Evolutionary conservation across 768 basidiomycete genomes (phyloP), one percentile per base, ranked within the genome.

Genomic region (Trametes elegans): DNA sequence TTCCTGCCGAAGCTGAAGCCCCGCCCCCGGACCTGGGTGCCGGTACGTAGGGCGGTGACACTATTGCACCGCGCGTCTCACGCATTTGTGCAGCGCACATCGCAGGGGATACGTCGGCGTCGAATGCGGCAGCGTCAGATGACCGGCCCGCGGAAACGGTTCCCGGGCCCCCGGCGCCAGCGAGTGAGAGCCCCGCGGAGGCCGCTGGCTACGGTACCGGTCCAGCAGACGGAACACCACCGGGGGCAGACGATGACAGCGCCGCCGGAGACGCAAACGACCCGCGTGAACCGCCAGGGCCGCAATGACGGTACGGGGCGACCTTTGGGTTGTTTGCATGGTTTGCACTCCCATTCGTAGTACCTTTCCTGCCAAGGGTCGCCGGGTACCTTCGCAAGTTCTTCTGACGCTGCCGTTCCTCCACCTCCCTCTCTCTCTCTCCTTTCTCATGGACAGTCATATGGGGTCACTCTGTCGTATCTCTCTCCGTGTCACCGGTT

Each of bases 231-330:
- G 10, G 46, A 41, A 7, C 31, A 21, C 18, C 45, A 0, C 16
- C 45, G 6, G 55, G 48, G 26, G 36, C 29, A 14, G 53, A 32
- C 29, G n/a, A 39, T 18, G 48, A 46, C 31, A 34, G 38, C 11
- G 45, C 5, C 29, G 18, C 35, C 5, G 50, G 48, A 9, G 39
- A 38, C 26, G 58, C 40, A 21, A 54, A 45, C 38, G 23, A 52
- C 24, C 48, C 38, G 13, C 53, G 49, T 5, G 43, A 41, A 26
- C 58, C 48, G 43, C 49, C 49, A 39, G 42, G 32, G 18, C 53
- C 64, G 40, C 73, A 75, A 64, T 77, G 76, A 77, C 76, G 75
- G 71, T 75, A 68, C 74, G 73, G 76, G 76, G 76, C 76, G 76
- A 72, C 76, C 70, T 72, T 77, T 65, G 70, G 76, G 69, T 65